Evolutionary conservation across 352 stramenopile species (phyloP).

Genomic region (Phytophthora brassicae): DNA sequence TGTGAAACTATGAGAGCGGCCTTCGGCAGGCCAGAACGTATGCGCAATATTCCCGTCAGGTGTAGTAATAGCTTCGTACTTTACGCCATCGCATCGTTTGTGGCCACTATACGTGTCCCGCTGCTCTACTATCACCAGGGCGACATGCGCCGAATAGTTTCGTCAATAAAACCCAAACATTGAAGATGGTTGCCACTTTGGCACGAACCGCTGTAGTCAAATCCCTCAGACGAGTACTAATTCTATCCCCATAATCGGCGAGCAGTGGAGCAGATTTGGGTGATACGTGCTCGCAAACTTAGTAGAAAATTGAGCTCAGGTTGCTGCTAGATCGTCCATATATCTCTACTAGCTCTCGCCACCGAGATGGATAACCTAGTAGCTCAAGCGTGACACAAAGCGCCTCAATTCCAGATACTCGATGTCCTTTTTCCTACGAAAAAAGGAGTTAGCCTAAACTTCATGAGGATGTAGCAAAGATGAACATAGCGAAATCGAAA

Average conservation of each 20-base stretch:
- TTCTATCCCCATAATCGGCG: not conserved
- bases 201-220: not conserved
- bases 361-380: conserved; percentile 6
- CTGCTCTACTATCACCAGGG: not conserved
- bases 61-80: not conserved
- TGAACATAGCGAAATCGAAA: conserved; percentile 10
- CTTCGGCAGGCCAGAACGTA: not conserved
- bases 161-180: conserved; percentile 2
- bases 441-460: conserved; percentile 3
- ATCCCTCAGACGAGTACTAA: not conserved
- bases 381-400: conserved; percentile 11
- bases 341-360: not conserved
- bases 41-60: conserved; percentile 1
- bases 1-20: not conserved
- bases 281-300: not conserved
- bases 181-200: not conserved
- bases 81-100: conserved; percentile 1
- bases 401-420: conserved; percentile 4
- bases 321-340: not conserved
- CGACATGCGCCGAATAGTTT: not conserved
- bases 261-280: not conserved
- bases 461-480: not conserved
- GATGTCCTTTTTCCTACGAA: conserved; percentile 2
- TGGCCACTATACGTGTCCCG: not conserved
- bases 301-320: conserved; percentile 2